phyloP scores from a whole-genome alignment of 768 basidiomycete species.

The Suillus discolor region DNA sequence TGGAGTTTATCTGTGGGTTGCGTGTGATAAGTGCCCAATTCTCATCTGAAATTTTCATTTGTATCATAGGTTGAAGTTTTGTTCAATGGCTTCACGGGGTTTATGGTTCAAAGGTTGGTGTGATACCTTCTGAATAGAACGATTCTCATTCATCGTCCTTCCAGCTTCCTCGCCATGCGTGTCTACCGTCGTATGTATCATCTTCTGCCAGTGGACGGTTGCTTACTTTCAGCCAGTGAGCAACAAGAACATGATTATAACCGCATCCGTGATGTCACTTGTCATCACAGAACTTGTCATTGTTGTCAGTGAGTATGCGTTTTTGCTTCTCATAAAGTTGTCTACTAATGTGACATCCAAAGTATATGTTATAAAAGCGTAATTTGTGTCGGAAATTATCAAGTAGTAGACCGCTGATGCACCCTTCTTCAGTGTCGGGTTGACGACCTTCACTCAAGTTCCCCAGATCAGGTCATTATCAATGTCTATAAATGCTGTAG shows the following conservation, averaged over 20 bases:
- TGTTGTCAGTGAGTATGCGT: conserved; percentile 29
- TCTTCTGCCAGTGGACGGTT: not conserved
- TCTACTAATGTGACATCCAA: conserved; percentile 3
- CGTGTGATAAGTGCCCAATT: not conserved
- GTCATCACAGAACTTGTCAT: conserved; percentile 41
- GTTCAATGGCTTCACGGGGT: conserved; percentile 51
- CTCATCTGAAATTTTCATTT: not conserved
- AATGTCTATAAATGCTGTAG: conserved; percentile 52
- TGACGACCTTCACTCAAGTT: conserved; percentile 47
- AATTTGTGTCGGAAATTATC: conserved; percentile 15
- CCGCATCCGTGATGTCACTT: conserved; percentile 33
- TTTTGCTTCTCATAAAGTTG: not conserved
- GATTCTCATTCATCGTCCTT: not conserved
- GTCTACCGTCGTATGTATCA: conserved; percentile 42
- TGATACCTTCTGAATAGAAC: not conserved
- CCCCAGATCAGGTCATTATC: conserved; percentile 48
- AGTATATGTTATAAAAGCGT: conserved; percentile 39
- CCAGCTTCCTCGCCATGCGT: conserved; percentile 45
- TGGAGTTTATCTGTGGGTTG: conserved; percentile 33
- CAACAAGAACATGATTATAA: conserved; percentile 43
- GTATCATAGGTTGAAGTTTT: conserved; percentile 42
- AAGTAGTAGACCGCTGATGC: not conserved
- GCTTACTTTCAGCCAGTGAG: conserved; percentile 39
- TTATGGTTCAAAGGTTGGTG: conserved; percentile 43
- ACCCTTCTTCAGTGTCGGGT: conserved; percentile 34